Conservation (phyloP, 1,139 yeast genomes). For the Diutina catenulata region DNA sequence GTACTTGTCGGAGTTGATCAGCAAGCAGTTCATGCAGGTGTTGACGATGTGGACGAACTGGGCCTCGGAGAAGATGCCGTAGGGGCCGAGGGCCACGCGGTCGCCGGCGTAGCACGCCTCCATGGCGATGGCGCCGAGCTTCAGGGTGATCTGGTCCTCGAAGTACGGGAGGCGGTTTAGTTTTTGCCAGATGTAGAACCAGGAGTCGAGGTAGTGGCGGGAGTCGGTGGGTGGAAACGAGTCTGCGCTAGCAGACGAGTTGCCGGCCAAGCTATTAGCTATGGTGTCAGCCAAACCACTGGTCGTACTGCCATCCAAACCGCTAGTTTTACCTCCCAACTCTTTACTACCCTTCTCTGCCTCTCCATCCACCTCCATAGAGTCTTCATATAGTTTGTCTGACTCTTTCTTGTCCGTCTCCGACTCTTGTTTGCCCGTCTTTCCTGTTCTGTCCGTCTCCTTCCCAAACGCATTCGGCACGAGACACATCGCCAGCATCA, state of each 20-base stretch:
- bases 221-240: too few species aligned
- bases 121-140: constrained; percentile 53
- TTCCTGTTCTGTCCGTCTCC: too few species aligned
- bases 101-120: constrained; percentile 8
- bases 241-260: too few species aligned
- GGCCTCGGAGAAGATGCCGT: constrained; percentile 50
- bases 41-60: constrained; percentile 54
- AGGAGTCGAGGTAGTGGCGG: constrained; percentile 47
- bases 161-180: constrained; percentile 44
- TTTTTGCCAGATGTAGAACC: constrained; percentile 68
- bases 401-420: too few species aligned
- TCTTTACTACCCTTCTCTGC: constrained; percentile 12
- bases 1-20: constrained; percentile 30
- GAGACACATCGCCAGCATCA: constrained; percentile 45
- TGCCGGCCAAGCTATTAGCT: too few species aligned
- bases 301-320: background rate
- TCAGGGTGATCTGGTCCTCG: constrained; percentile 56
- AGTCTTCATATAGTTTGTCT: too few species aligned
- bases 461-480: constrained; percentile 33
- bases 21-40: constrained; percentile 41
- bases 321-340: too few species aligned
- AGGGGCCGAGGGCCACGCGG: constrained; percentile 16
- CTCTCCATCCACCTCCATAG: too few species aligned
- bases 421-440: too few species aligned
- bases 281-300: too few species aligned